These are phyloP conservation scores for Claviceps cyperi DNA, from an alignment of 2,329 filamentous ascomycete species.

Conservation along the genomic window DNA sequence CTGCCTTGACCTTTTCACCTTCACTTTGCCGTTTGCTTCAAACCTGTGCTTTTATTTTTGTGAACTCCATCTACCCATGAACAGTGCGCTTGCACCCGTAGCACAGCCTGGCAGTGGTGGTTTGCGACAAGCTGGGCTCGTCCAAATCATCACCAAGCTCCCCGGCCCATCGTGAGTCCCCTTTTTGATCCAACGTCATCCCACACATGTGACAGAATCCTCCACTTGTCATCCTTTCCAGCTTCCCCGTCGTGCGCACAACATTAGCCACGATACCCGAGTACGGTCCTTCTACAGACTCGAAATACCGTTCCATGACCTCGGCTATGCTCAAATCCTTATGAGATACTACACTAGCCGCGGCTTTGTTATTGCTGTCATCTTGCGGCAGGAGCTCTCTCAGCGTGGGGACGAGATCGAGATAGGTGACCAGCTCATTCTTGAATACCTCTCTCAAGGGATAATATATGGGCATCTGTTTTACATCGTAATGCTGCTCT, in stretches of 20 bases:
- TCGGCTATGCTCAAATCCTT: constrained; percentile 81
- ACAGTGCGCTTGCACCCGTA: constrained; percentile 61
- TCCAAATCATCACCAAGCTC: constrained; percentile 36
- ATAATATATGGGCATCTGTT: constrained; percentile 45
- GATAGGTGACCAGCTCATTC: constrained; percentile 61
- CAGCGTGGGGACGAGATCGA: constrained; percentile 39
- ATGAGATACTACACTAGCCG: constrained; percentile 40
- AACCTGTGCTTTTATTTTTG: not conserved
- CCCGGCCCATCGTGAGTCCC: constrained; percentile 48
- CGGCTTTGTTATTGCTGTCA: constrained; percentile 14
- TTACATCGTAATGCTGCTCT: constrained; percentile 8
- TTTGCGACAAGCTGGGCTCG: constrained; percentile 11
- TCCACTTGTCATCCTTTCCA: constrained; percentile 36
- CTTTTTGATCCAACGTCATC: constrained; percentile 47
- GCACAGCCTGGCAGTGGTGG: constrained; percentile 34
- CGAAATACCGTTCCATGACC: constrained; percentile 80
- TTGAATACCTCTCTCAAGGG: constrained; percentile 75
- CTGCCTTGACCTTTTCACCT: not conserved
- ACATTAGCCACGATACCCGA: constrained; percentile 91
- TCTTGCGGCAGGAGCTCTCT: constrained; percentile 28
- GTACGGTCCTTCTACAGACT: constrained; percentile 65
- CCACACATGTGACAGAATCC: constrained; percentile 52
- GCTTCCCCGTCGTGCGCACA: constrained; percentile 76
- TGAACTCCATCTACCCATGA: constrained; percentile 25
- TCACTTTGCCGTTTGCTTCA: no score